phyloP scores from a whole-genome alignment of 2,329 filamentous ascomycete genomes.

The Colletotrichum sojae region DNA sequence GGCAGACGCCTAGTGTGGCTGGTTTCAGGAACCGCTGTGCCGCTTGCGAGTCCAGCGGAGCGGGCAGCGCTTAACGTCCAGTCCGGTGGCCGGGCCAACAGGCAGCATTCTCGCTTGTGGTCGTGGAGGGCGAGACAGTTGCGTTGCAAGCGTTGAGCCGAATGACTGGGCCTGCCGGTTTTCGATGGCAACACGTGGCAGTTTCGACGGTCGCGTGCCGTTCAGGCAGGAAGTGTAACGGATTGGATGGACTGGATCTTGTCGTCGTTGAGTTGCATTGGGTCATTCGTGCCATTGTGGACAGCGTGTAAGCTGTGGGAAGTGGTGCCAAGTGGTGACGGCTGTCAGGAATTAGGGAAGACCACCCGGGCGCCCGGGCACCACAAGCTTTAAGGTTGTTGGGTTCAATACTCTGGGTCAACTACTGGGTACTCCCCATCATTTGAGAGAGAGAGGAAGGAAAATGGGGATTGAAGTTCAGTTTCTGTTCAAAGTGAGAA shows the following conservation, averaged over 20 bases:
- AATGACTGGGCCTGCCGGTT: neutral
- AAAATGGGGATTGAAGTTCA: neutral
- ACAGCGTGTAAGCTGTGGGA: too few species aligned
- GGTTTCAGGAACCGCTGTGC: conserved; percentile 39
- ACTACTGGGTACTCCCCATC: neutral
- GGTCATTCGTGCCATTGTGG: too few species aligned
- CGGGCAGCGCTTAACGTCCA: too few species aligned
- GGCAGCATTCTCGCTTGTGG: conserved; percentile 21
- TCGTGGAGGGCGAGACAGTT: neutral
- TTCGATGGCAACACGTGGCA: neutral
- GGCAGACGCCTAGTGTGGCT: conserved; percentile 31
- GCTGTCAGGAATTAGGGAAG: too few species aligned
- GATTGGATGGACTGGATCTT: neutral
- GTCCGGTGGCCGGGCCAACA: conserved; percentile 7
- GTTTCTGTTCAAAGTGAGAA: neutral
- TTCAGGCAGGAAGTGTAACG: neutral
- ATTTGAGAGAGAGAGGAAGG: neutral
- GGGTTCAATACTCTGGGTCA: too few species aligned
- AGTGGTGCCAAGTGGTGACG: too few species aligned
- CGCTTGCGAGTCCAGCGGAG: conserved; percentile 7
- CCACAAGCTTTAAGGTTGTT: too few species aligned
- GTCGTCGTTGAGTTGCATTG: too few species aligned
- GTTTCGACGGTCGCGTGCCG: neutral
- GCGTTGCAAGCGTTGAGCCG: neutral
- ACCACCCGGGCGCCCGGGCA: too few species aligned